Conservation (phyloP, 2,329 filamentous ascomycete species). For the Trichoderma hamatum region DNA sequence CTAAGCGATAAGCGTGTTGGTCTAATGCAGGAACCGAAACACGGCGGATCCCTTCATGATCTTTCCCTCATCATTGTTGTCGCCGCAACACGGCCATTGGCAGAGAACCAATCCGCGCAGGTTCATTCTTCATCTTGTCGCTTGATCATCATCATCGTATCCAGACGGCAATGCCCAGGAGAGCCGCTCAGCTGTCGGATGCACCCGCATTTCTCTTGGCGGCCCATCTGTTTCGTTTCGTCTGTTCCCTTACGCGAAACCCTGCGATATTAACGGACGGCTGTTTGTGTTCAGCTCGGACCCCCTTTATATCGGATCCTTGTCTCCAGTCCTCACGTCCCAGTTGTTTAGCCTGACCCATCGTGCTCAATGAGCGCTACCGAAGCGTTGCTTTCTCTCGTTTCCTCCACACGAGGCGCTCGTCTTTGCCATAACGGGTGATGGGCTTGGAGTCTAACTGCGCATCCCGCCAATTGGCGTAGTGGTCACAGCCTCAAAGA, state of each 20-base stretch:
- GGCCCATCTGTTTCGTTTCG: constrained; percentile 14
- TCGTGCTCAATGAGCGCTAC: constrained; percentile 8
- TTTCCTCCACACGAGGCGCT: constrained; percentile 15
- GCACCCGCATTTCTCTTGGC: not conserved
- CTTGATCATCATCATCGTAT: not conserved
- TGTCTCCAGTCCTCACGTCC: not conserved
- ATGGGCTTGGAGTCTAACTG: constrained; percentile 3
- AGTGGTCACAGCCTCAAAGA: not conserved
- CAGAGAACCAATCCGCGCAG: not conserved
- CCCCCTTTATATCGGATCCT: constrained; percentile 22
- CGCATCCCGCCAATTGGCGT: not conserved
- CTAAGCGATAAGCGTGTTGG: constrained; percentile 14
- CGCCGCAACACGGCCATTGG: not conserved
- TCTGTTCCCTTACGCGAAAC: constrained; percentile 6
- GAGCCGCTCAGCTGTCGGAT: not conserved
- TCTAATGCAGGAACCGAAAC: constrained; percentile 27
- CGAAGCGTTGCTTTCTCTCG: not conserved
- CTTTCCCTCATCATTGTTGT: not conserved
- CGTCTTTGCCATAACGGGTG: not conserved
- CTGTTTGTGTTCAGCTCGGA: constrained; percentile 9
- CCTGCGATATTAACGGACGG: constrained; percentile 15
- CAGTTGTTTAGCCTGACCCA: not conserved
- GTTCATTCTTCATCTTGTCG: not conserved
- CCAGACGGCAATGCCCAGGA: not conserved
- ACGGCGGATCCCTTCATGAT: not conserved